These are phyloP conservation scores for Melaleuca quinquenervia DNA, from an alignment of 345 rosid species.

Conservation along the genomic window DNA sequence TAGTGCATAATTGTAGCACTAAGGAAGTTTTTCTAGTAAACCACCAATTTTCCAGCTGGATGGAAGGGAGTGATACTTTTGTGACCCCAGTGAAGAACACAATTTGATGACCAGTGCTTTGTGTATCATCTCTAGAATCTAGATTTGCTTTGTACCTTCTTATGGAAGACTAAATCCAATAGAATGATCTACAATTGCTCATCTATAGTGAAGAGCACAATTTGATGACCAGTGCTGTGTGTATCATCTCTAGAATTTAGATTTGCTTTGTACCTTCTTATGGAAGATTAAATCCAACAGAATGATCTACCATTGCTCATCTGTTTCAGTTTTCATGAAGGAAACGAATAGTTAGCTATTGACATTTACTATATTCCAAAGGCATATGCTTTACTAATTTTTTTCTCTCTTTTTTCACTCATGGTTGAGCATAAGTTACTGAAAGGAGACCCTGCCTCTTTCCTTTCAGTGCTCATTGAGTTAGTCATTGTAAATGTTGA, in stretches of 20 bases:
- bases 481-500: not conserved
- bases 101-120: not conserved
- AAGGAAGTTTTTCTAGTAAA: not conserved
- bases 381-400: not conserved
- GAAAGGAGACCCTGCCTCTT: not conserved
- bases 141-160: not conserved
- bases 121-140: not conserved
- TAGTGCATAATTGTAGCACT: not conserved
- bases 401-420: not conserved
- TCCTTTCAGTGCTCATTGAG: not conserved
- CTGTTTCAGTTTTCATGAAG: not conserved
- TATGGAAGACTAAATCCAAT: not conserved
- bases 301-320: not conserved
- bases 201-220: no score
- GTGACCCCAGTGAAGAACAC: not conserved
- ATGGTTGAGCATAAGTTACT: not conserved
- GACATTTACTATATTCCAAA: not conserved
- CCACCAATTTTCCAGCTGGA: not conserved
- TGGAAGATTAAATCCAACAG: not conserved
- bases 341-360: not conserved
- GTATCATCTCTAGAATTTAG: not conserved
- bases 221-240: not conserved
- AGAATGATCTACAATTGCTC: not conserved
- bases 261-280: not conserved
- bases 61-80: not conserved